Conservation (phyloP, 2,329 filamentous ascomycete species). For the Neoarthrinium moseri region DNA sequence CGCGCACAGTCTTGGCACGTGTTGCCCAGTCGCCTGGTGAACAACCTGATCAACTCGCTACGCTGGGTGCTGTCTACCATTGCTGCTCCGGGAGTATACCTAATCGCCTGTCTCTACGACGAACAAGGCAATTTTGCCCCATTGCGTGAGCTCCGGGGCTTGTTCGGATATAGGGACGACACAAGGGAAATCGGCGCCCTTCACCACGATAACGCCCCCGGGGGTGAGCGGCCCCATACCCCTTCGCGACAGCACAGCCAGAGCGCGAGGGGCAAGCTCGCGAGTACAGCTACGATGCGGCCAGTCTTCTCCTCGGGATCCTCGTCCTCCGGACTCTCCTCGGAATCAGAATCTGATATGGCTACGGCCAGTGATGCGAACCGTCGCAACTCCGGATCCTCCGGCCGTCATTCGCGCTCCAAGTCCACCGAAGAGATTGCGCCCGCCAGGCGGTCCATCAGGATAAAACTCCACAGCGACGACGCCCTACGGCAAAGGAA, state of each 20-base stretch:
- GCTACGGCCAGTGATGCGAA: constrained; percentile 30
- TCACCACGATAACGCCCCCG: constrained; percentile 28
- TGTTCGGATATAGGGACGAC: constrained; percentile 50
- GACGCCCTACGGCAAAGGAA: constrained; percentile 73
- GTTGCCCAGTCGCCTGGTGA: constrained; percentile 68
- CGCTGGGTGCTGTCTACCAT: constrained; percentile 77
- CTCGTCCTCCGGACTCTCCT: constrained; percentile 64
- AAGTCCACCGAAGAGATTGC: constrained; percentile 67
- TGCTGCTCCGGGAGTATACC: constrained; percentile 75
- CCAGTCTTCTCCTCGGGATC: constrained; percentile 42
- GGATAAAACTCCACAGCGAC: constrained; percentile 83
- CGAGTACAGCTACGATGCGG: constrained; percentile 19
- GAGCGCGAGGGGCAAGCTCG: constrained; percentile 22
- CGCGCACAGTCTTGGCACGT: constrained; percentile 50
- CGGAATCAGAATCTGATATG: constrained; percentile 68
- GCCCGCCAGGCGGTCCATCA: constrained; percentile 75
- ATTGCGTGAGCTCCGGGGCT: constrained; percentile 67
- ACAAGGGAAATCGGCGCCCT: constrained; percentile 49
- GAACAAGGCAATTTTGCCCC: constrained; percentile 76
- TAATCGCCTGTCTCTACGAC: constrained; percentile 81
- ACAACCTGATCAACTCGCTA: constrained; percentile 71
- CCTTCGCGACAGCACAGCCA: constrained; percentile 20
- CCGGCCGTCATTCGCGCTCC: constrained; percentile 57
- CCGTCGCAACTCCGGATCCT: constrained; percentile 24
- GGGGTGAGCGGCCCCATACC: constrained; percentile 28